A percentile compares a stretch with the other conserved stretches of the same genome.
phyloP scores from a whole-genome alignment of 1,284 basidiomycete genomes.

The Leccinum subrobustum region DNA sequence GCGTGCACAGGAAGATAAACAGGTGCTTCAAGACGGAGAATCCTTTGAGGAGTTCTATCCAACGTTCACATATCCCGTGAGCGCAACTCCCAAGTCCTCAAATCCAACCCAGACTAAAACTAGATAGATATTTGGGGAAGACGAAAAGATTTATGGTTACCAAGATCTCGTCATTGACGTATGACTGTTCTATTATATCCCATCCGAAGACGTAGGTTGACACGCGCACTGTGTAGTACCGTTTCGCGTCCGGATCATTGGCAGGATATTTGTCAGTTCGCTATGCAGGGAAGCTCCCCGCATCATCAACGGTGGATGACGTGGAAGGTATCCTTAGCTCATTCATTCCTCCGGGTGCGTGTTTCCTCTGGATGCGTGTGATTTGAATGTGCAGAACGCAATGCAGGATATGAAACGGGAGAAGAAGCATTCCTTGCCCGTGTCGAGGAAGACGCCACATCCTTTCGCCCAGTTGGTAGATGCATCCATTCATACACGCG shows the following conservation, averaged over 20 bases:
- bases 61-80: constrained; percentile 85
- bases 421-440: constrained; percentile 61
- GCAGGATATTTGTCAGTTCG: constrained; percentile 72
- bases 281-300: constrained; percentile 65
- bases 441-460: constrained; percentile 71
- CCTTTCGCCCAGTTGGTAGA: constrained; percentile 78
- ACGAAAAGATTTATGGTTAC: constrained; percentile 97
- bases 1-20: constrained; percentile 61
- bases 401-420: constrained; percentile 63
- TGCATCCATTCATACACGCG: constrained; percentile 77
- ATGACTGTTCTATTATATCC: constrained; percentile 29
- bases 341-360: constrained; percentile 74
- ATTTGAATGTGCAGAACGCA: background rate
- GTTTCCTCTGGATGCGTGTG: background rate
- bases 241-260: constrained; percentile 87
- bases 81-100: background rate
- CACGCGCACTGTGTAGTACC: constrained; percentile 49
- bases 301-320: constrained; percentile 83
- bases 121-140: constrained; percentile 85
- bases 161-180: constrained; percentile 81
- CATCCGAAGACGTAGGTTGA: constrained; percentile 8
- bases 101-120: constrained; percentile 9
- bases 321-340: constrained; percentile 76
- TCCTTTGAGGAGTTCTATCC: constrained; percentile 72
- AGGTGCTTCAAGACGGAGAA: constrained; percentile 58